Evolutionary conservation across 2,329 filamentous ascomycete genomes (phyloP).

Genomic region (Cladophialophora carrionii): DNA sequence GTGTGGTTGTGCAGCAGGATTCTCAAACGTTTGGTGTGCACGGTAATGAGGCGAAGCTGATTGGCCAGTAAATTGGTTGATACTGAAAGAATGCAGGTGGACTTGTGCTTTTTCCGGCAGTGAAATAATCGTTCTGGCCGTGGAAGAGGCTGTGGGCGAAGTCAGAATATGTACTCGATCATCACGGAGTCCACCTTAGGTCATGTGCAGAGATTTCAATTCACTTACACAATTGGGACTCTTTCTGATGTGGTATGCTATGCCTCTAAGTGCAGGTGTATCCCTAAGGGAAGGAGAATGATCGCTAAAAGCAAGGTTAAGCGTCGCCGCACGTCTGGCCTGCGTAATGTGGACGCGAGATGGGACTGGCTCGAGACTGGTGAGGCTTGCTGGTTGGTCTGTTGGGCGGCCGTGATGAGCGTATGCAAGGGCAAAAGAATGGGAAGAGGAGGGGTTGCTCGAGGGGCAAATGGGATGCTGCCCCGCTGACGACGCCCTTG

Average conservation of each 20-base stretch:
- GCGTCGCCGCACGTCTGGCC: constrained; percentile 17
- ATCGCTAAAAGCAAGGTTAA: constrained; percentile 38
- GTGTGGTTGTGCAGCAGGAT: background rate
- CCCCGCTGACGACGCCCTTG: constrained; percentile 2
- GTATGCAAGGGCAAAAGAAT: constrained; percentile 23
- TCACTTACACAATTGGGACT: constrained; percentile 27
- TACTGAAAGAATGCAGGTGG: constrained; percentile 7
- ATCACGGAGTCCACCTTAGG: constrained; percentile 22
- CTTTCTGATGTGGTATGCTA: constrained; percentile 25
- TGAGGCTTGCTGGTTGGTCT: constrained; percentile 18
- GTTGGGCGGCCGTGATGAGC: constrained; percentile 8
- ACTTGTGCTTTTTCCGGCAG: constrained; percentile 10
- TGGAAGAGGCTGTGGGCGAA: background rate
- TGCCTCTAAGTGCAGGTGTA: constrained; percentile 38
- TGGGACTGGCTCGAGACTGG: background rate
- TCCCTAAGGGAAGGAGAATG: constrained; percentile 38
- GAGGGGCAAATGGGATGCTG: constrained; percentile 22
- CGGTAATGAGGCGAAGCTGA: constrained; percentile 20
- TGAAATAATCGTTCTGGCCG: constrained; percentile 9
- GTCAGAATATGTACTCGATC: constrained; percentile 26
- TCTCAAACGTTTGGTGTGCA: constrained; percentile 7
- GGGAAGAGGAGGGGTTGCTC: constrained; percentile 10
- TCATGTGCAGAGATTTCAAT: constrained; percentile 38
- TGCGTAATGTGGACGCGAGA: constrained; percentile 9
- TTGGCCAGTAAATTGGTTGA: constrained; percentile 24